Base-by-base conservation (phyloP, 768 basidiomycete genomes). In the Podaxis sp. region DNA sequence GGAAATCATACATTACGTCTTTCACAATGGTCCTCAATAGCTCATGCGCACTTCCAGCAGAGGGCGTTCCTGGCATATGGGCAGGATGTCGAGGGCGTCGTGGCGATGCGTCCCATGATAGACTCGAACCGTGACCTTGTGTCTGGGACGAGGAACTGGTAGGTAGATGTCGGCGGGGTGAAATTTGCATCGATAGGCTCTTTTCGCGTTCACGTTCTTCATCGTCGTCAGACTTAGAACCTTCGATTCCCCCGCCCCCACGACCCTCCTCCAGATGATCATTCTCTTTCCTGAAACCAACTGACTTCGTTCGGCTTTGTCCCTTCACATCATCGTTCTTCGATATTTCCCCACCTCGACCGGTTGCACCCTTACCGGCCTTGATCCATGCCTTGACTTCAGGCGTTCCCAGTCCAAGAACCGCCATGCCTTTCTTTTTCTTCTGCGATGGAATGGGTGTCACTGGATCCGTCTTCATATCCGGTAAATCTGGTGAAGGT, bases 1-100 rank as follows among this genome's bases (percentile, higher is more conserved):
- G 87, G 68, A 84, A 88, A 65, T 92, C 90, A 65, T 80, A 83
- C 85, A 92, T 85, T 62, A 85, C 87, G 59, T 91, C 90, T 50
- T 82, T 80, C 56, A 92, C 82, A 58, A 90, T 84, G 24, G 79
- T 79, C 59, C 84, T 82, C 63, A 92, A 71, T 27, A 91, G 77
- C 43, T 88, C 86, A 54, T 89, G 85, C 15, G 85, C 80, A 4
- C 75, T 68, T 25, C 65, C 60, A 61, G 68, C 72, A 47, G 70
- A 63, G 13, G 59, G 59, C 9, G 61, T 55, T n/a, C 61, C 47
- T 15, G 37, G 37, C 12, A 50, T 25, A 53, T 51, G 41, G 46
- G 24, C 25, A 37, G 40, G 63, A 38, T 61, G 64, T 12, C 51
- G 57, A 25, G 70, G 77, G 57, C 70, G 77, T 58, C 69, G 74